Evolutionary conservation across 768 basidiomycete genomes (phyloP).

Genomic region (Leccinum aurantiacum): DNA sequence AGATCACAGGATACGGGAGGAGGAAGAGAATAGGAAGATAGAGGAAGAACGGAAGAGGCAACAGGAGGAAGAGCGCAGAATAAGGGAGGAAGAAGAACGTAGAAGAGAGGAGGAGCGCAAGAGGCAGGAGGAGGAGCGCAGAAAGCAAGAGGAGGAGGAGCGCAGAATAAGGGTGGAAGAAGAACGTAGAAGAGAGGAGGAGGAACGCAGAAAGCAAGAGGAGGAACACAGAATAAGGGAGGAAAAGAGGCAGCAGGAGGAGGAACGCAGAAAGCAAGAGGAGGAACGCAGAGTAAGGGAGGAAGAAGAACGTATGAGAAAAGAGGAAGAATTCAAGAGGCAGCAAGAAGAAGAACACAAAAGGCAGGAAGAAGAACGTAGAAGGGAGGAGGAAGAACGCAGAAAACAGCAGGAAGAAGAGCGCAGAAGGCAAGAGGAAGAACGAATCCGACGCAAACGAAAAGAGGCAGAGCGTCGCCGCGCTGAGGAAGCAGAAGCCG

Average conservation of each 20-base stretch:
- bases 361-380: background rate
- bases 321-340: constrained; percentile 29
- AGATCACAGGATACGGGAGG: constrained; percentile 1
- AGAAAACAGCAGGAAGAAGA: constrained; percentile 21
- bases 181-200: background rate
- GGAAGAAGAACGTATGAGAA: constrained; percentile 34
- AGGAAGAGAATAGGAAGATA: background rate
- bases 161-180: constrained; percentile 21
- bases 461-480: constrained; percentile 46
- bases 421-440: constrained; percentile 42
- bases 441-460: constrained; percentile 40
- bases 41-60: constrained; percentile 45
- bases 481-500: constrained; percentile 49
- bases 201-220: constrained; percentile 20
- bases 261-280: constrained; percentile 11
- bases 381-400: background rate
- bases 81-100: constrained; percentile 8
- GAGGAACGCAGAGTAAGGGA: constrained; percentile 37
- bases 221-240: constrained; percentile 10
- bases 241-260: constrained; percentile 19
- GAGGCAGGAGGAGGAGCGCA: constrained; percentile 13
- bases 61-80: constrained; percentile 29
- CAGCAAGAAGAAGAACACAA: constrained; percentile 11
- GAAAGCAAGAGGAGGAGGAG: constrained; percentile 8
- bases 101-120: background rate